Conservation (phyloP, 164 flowering plant species). For the Chloranthus sessilifolius region DNA sequence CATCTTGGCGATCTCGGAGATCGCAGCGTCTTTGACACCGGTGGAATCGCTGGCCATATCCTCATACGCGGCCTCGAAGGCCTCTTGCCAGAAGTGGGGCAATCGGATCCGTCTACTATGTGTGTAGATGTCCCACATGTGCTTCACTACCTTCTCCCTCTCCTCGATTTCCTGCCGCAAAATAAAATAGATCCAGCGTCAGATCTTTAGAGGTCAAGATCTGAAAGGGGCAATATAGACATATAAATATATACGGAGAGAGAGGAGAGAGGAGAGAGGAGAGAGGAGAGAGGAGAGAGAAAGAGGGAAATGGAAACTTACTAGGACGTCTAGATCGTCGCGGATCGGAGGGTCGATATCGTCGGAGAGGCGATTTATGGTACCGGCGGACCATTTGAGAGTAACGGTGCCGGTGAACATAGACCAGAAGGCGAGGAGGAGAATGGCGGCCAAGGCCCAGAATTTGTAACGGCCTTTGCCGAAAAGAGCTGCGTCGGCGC, state of each 20-base stretch:
- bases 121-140: conserved; percentile 98
- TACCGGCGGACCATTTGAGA: conserved; percentile 89
- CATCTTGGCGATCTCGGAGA: conserved; percentile 96
- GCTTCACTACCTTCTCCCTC: conserved; percentile 94
- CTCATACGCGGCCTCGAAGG: conserved; percentile 93
- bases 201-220: not conserved
- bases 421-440: conserved; percentile 93
- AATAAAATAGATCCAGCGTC: not conserved
- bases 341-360: conserved; percentile 47
- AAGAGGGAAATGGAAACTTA: conserved; percentile 13
- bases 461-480: conserved; percentile 85
- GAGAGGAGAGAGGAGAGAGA: not conserved
- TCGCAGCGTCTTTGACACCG: conserved; percentile 62
- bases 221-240: conserved; percentile 1
- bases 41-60: conserved; percentile 72
- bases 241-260: no score
- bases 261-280: not conserved
- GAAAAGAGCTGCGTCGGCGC: conserved; percentile 32
- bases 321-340: conserved; percentile 91
- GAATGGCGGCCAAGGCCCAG: conserved; percentile 85
- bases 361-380: conserved; percentile 57
- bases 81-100: conserved; percentile 88
- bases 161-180: conserved; percentile 86
- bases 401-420: conserved; percentile 94
- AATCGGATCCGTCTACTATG: conserved; percentile 63